phyloP scores from a whole-genome alignment of 176 grass and related monocot species.

The Carex kokanica region DNA sequence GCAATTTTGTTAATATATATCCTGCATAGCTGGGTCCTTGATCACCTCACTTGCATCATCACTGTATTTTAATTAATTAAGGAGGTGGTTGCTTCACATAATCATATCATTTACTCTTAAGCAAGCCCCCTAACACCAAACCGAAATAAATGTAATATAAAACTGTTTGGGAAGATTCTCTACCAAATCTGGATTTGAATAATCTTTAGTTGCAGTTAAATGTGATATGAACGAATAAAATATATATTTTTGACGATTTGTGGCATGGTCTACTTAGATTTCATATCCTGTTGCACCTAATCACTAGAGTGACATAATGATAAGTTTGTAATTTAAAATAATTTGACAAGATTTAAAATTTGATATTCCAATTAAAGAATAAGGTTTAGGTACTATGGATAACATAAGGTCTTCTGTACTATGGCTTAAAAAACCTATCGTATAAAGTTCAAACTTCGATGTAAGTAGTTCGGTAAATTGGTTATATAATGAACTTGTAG shows the following conservation, averaged over 20 bases:
- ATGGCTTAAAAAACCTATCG: no score
- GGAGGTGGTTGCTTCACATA: neutral
- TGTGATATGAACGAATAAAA: neutral
- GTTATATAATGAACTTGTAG: no score
- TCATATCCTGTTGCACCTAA: neutral
- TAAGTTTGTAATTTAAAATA: neutral
- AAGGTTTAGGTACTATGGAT: no score
- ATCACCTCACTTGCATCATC: neutral
- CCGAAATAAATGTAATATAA: neutral
- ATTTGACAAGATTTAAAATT: neutral
- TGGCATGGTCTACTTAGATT: neutral
- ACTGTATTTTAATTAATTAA: neutral
- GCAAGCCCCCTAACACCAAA: neutral
- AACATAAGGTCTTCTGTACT: no score
- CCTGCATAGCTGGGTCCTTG: neutral
- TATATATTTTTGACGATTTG: neutral
- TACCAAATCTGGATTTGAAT: slow-evolving; percentile 3
- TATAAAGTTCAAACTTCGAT: no score
- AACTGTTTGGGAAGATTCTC: slow-evolving; percentile 3
- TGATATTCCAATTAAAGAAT: neutral
- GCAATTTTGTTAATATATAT: neutral
- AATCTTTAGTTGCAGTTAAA: neutral
- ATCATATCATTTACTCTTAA: neutral
- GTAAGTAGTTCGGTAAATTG: no score
- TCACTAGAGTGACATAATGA: neutral